These are phyloP conservation scores for Eucalyptus pauciflora DNA, from an alignment of 345 rosid genomes.

Conservation along the genomic window DNA sequence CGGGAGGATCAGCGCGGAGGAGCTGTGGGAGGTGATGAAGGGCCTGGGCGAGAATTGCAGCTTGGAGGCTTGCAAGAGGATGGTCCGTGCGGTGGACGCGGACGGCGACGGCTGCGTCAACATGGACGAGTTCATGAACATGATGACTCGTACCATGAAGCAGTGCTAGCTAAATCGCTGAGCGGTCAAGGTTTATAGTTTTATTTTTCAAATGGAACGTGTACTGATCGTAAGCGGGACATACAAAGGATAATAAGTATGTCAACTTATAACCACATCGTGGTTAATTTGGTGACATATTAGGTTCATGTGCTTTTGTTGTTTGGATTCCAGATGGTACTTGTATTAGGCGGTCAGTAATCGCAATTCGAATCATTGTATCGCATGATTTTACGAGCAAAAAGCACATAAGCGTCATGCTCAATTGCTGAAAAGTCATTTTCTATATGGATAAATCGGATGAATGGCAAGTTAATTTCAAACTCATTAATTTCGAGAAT, in stretches of 20 bases:
- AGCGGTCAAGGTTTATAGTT: not conserved
- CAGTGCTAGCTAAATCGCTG: not conserved
- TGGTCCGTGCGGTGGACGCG: slow-evolving; percentile 39
- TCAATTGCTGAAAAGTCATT: not conserved
- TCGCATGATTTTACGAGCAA: not conserved
- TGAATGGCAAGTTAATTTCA: not conserved
- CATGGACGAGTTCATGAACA: slow-evolving; percentile 41
- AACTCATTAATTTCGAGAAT: not conserved
- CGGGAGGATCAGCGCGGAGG: slow-evolving; percentile 44
- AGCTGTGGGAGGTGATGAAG: slow-evolving; percentile 34
- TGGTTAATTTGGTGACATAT: not conserved
- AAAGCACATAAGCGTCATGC: not conserved
- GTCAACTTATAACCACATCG: not conserved
- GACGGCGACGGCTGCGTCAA: slow-evolving; percentile 40
- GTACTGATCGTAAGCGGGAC: not conserved
- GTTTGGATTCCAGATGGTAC: not conserved
- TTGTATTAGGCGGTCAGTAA: not conserved
- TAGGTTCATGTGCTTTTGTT: not conserved
- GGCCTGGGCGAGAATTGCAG: slow-evolving; percentile 36
- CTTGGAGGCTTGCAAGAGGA: slow-evolving; percentile 31
- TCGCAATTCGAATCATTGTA: not conserved
- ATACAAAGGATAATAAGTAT: not conserved
- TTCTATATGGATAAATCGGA: not conserved
- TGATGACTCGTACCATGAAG: slow-evolving; percentile 39
- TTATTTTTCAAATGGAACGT: not conserved